These are phyloP conservation scores for Citrus maxima DNA, from an alignment of 345 rosid genomes.

Conservation along the genomic window DNA sequence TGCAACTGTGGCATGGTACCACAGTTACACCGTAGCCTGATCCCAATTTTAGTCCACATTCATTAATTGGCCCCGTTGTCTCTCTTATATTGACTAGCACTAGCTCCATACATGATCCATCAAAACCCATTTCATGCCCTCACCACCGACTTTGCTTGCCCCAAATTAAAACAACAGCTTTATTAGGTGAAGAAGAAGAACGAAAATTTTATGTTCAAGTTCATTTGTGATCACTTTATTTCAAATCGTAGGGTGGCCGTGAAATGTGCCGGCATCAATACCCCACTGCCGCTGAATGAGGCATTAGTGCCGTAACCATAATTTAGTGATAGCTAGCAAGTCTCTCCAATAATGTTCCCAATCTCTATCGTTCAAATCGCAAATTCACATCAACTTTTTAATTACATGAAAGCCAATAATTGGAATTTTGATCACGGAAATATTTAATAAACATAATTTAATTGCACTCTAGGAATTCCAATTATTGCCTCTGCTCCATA, in stretches of 20 bases:
- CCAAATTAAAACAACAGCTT: not conserved
- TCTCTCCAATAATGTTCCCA: conserved; percentile 9
- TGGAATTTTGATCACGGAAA: not conserved
- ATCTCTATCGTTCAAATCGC: not conserved
- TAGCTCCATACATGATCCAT: not conserved
- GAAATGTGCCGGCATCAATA: conserved; percentile 9
- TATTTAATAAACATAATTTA: too few species aligned
- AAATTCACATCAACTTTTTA: conserved; percentile 5
- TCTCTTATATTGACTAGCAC: not conserved
- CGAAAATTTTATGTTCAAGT: too few species aligned
- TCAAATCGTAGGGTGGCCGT: not conserved
- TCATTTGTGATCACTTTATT: too few species aligned
- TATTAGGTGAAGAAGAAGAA: not conserved
- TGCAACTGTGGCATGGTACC: too few species aligned
- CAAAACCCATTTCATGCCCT: not conserved
- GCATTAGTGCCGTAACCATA: not conserved
- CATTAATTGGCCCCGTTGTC: not conserved
- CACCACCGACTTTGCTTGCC: conserved; percentile 4
- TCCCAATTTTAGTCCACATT: not conserved
- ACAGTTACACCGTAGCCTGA: too few species aligned
- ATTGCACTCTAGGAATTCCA: too few species aligned
- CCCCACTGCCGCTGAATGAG: not conserved
- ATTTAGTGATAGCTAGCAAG: not conserved
- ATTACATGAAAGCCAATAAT: not conserved
- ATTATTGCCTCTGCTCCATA: too few species aligned